phyloP scores from a whole-genome alignment of 441 rosid species.

The Adansonia rubrostipa region DNA sequence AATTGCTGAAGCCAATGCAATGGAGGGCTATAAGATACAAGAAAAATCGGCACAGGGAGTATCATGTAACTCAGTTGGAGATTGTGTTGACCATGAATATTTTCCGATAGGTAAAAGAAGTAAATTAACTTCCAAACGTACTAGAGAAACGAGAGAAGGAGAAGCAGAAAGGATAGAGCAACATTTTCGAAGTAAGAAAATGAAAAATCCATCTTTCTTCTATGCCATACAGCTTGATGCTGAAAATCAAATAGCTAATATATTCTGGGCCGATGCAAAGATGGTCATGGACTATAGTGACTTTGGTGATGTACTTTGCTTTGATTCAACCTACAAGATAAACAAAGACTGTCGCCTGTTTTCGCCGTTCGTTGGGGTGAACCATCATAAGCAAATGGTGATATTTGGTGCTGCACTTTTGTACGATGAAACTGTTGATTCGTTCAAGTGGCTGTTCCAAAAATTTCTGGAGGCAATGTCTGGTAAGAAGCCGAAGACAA shows the following conservation, averaged over 20 bases:
- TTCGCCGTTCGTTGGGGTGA: conserved; percentile 12
- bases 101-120: conserved; percentile 25
- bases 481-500: conserved; percentile 26
- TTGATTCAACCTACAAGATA: conserved; percentile 17
- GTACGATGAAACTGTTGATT: conserved; percentile 22
- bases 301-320: conserved; percentile 21
- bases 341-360: conserved; percentile 17
- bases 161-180: conserved; percentile 40
- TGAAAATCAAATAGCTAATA: conserved; percentile 23
- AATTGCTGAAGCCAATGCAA: conserved; percentile 26
- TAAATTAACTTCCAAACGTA: conserved; percentile 33
- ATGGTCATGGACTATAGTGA: conserved; percentile 27
- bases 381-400: conserved; percentile 27
- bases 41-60: conserved; percentile 22
- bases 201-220: conserved; percentile 39
- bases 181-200: conserved; percentile 35
- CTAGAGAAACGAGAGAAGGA: conserved; percentile 33
- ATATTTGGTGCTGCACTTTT: conserved; percentile 26
- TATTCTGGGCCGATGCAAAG: conserved; percentile 28
- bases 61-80: conserved; percentile 20
- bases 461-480: conserved; percentile 24
- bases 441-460: conserved; percentile 24
- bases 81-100: conserved; percentile 26
- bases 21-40: conserved; percentile 22
- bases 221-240: conserved; percentile 35